phyloP scores from a whole-genome alignment of 2,329 filamentous ascomycete genomes.

The Albophoma yamanashiensis region DNA sequence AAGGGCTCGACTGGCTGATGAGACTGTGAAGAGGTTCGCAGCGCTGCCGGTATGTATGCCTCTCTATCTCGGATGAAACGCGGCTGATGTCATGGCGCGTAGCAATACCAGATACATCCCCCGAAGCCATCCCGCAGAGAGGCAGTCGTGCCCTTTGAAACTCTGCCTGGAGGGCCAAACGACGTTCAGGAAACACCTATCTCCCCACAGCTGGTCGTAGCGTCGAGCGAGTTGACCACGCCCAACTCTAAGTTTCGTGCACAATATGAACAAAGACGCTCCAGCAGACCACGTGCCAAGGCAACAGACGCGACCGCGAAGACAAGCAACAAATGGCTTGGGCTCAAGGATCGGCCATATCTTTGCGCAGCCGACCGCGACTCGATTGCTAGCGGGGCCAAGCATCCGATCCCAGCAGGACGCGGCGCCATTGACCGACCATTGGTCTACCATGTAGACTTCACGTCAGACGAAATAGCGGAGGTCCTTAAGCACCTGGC shows the following conservation, averaged over 20 bases:
- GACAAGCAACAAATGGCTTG: constrained; percentile 2
- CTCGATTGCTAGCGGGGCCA: constrained; percentile 14
- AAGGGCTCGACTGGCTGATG: constrained; percentile 4
- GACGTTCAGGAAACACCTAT: background rate
- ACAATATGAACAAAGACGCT: background rate
- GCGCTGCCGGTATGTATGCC: constrained; percentile 9
- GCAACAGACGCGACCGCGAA: background rate
- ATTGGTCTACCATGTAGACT: constrained; percentile 33
- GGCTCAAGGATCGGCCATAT: constrained; percentile 13
- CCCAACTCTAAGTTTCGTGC: background rate
- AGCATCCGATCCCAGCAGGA: constrained; percentile 1
- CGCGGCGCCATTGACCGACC: constrained; percentile 3
- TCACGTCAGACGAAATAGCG: constrained; percentile 25
- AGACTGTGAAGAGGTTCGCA: constrained; percentile 11
- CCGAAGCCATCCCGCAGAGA: background rate
- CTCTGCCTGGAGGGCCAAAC: background rate
- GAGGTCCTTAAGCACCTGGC: constrained; percentile 6
- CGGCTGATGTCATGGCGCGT: background rate
- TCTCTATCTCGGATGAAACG: background rate
- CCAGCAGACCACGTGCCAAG: background rate
- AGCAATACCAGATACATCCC: constrained; percentile 1
- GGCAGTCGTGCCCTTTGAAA: too few species aligned
- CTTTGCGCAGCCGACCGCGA: constrained; percentile 13
- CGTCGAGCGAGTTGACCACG: too few species aligned
- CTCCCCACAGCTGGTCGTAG: background rate